Percentiles rank a stretch among this genome's conserved stretches.
These are phyloP conservation scores for Exophiala sp. DNA, from an alignment of 2,329 filamentous ascomycete genomes.

Conservation along the genomic window DNA sequence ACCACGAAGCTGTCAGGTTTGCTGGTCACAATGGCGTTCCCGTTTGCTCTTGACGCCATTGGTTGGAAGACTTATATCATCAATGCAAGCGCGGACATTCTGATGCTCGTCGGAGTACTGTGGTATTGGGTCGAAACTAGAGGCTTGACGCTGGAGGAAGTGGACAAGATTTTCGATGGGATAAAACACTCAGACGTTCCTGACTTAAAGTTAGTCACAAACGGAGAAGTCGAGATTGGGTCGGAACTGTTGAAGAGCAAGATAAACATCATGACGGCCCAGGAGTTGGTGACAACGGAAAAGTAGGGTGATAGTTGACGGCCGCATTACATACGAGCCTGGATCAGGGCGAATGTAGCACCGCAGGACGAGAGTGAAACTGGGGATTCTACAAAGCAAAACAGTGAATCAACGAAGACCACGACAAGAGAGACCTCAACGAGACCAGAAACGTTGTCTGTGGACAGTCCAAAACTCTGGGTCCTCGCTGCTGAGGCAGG, in stretches of 20 bases:
- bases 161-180: slow-evolving; percentile 28
- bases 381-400: no score
- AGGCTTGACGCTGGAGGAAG: slow-evolving; percentile 29
- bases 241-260: slow-evolving; percentile 7
- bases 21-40: slow-evolving; percentile 41
- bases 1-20: slow-evolving; percentile 29
- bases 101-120: slow-evolving; percentile 32
- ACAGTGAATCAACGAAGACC: no score
- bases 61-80: slow-evolving; percentile 50
- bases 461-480: no score
- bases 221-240: slow-evolving; percentile 12
- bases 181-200: slow-evolving; percentile 20
- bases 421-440: no score
- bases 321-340: no score
- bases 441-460: no score
- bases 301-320: neutral
- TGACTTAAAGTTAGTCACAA: slow-evolving; percentile 4
- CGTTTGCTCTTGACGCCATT: slow-evolving; percentile 42
- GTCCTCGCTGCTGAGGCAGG: no score
- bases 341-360: no score
- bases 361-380: no score
- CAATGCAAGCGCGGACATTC: slow-evolving; percentile 45
- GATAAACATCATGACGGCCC: neutral
- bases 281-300: neutral
- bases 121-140: slow-evolving; percentile 28